Percentiles rank a stretch among this genome's conserved stretches.
phyloP scores from a whole-genome alignment of 768 basidiomycete genomes.

The Omphalotus guepiniiformis region DNA sequence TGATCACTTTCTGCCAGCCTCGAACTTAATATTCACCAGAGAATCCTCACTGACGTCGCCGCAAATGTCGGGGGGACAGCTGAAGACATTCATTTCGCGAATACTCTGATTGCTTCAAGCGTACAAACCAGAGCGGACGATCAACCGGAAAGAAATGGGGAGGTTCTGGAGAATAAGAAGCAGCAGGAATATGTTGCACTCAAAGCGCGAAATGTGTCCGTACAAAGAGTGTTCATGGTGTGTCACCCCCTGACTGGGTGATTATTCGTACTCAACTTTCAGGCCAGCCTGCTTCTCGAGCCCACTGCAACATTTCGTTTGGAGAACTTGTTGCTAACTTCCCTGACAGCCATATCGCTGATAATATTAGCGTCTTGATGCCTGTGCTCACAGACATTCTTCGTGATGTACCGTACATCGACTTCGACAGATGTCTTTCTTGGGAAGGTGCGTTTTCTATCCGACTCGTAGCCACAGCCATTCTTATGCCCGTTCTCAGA shows the following conservation, averaged over 20 bases:
- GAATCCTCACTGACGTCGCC: constrained; percentile 72
- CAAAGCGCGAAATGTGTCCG: too few species aligned
- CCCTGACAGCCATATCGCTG: constrained; percentile 45
- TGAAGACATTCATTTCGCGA: constrained; percentile 43
- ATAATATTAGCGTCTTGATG: constrained; percentile 50
- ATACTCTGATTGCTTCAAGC: constrained; percentile 58
- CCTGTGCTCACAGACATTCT: constrained; percentile 64
- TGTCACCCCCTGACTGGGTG: constrained; percentile 14
- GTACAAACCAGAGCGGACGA: constrained; percentile 41
- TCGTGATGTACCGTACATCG: constrained; percentile 65
- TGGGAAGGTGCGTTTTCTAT: constrained; percentile 60
- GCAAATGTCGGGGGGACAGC: constrained; percentile 45
- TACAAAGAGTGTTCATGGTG: constrained; percentile 58
- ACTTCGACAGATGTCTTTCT: constrained; percentile 74
- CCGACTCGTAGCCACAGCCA: background rate
- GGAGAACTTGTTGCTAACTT: constrained; percentile 72
- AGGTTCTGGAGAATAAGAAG: constrained; percentile 14
- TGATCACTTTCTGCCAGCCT: constrained; percentile 39
- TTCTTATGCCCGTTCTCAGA: constrained; percentile 38
- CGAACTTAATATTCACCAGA: constrained; percentile 74
- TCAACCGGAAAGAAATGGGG: constrained; percentile 22
- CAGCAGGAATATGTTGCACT: too few species aligned
- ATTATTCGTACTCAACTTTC: constrained; percentile 5
- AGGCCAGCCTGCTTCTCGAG: constrained; percentile 59
- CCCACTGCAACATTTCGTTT: constrained; percentile 81